Evolutionary conservation across 139 green algal species (phyloP), one percentile per base, ranked within the genome.

Genomic region (Edaphochlamys debaryana): DNA sequence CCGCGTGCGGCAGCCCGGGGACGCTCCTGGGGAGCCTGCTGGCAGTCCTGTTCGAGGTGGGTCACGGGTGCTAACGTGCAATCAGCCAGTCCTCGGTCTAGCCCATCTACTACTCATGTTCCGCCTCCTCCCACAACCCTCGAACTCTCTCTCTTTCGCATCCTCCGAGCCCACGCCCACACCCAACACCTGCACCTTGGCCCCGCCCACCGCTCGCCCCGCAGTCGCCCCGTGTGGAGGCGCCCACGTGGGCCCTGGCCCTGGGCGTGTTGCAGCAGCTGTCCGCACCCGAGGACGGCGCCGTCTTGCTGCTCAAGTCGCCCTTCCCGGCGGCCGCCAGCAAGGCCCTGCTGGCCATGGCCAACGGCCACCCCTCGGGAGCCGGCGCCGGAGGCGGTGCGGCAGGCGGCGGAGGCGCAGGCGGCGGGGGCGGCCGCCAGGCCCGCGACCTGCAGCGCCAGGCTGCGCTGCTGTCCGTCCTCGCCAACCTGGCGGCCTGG

Each of bases 401-500:
- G 38, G 41, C 68, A 34, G 40, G 60, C 38, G 40, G 60, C 27
- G 70, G 79, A 0, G 8, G 42, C 19, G 40, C 6, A 19, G 75
- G 5, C 4, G 41, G 45, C 2, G 50, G 20, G 3, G 34, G 20
- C 20, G 41, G 19, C 0, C 25, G 36, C 1, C n/a, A 36, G 62
- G 45, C 45, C 27, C 58, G 77, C 2, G 82, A 87, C 64, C 30
- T 62, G 4, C 15, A 30, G 8, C 82, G 82, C 11, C 66, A 77
- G 40, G 15, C 70, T 52, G 72, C 37, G 38, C 66, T 87, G 41
- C 42, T 87, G 73, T 63, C 79, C 73, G 66, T 83, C 50, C 84
- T 93, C 37, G 66, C 77, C 25, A 89, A 80, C 58, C 25, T 92
- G 9, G 83, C 88, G 8, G 86, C 80, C 0, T 82, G 84, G 38